phyloP scores from a whole-genome alignment of 257 asterid genomes.

The Lycium ferocissimum region DNA sequence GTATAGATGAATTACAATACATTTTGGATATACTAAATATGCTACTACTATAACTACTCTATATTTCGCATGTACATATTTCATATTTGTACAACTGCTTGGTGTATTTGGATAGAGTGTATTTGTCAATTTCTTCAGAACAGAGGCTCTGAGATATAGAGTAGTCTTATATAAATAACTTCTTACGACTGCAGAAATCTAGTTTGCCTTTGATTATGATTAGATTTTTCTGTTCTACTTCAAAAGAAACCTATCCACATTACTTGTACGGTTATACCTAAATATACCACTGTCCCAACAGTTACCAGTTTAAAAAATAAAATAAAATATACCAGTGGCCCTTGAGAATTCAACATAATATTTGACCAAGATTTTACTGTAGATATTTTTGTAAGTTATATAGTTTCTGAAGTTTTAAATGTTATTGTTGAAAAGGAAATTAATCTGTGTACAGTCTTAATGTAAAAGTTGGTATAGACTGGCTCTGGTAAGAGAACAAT shows the following conservation, averaged over 20 bases:
- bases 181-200: neutral
- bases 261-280: neutral
- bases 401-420: neutral
- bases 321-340: too few relatives aligned
- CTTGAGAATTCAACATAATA: constrained; percentile 1
- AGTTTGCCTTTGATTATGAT: neutral
- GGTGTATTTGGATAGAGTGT: neutral
- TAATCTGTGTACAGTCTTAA: neutral
- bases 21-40: neutral
- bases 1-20: neutral
- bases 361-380: constrained; percentile 22
- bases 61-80: neutral
- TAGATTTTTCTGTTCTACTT: neutral
- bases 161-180: neutral
- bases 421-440: neutral
- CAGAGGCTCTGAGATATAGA: neutral
- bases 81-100: neutral
- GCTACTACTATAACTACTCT: neutral
- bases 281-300: neutral
- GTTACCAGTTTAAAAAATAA: too few relatives aligned
- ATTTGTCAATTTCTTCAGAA: constrained; percentile 4
- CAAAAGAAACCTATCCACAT: neutral
- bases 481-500: neutral
- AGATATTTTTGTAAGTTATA: neutral
- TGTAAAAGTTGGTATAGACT: neutral